phyloP scores from a whole-genome alignment of 345 rosid genomes.

The Arabis alpina region DNA sequence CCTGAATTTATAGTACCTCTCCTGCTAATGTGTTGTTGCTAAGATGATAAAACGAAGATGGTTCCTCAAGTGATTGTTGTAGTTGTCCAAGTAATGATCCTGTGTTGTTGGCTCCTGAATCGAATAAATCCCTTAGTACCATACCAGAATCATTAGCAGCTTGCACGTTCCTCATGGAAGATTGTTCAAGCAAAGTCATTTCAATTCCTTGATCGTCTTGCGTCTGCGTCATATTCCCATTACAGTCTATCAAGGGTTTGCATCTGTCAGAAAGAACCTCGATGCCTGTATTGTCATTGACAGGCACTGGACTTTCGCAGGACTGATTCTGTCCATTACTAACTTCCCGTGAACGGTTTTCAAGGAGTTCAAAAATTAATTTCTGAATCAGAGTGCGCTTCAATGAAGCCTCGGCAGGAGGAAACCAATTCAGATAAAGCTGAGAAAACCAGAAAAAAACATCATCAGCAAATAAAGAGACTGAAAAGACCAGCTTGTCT shows the following conservation, averaged over 20 bases:
- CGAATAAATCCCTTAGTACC: slow-evolving; percentile 81
- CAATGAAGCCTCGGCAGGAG: slow-evolving; percentile 84
- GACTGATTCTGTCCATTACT: slow-evolving; percentile 49
- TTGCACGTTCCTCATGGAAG: slow-evolving; percentile 63
- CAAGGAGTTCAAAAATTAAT: slow-evolving; percentile 72
- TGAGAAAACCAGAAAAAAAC: slow-evolving; percentile 43
- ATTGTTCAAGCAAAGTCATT: slow-evolving; percentile 65
- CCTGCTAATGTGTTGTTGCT: slow-evolving; percentile 52
- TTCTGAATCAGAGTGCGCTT: slow-evolving; percentile 88
- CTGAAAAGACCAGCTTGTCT: slow-evolving; percentile 15
- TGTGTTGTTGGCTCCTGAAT: slow-evolving; percentile 61
- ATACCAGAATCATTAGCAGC: slow-evolving; percentile 66
- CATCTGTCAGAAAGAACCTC: slow-evolving; percentile 53
- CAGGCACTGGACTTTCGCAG: slow-evolving; percentile 42
- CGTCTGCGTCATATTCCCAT: slow-evolving; percentile 51
- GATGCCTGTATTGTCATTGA: slow-evolving; percentile 39
- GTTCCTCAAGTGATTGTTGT: slow-evolving; percentile 60
- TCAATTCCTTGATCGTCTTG: slow-evolving; percentile 65
- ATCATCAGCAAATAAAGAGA: slow-evolving; percentile 31
- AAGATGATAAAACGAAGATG: slow-evolving; percentile 59
- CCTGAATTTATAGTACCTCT: slow-evolving; percentile 58
- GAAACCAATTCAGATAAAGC: slow-evolving; percentile 91
- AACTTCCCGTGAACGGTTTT: slow-evolving; percentile 51
- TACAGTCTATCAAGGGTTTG: slow-evolving; percentile 49
- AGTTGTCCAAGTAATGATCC: slow-evolving; percentile 71